Base-by-base conservation (phyloP, 768 basidiomycete species). In the Phaffia australis region DNA sequence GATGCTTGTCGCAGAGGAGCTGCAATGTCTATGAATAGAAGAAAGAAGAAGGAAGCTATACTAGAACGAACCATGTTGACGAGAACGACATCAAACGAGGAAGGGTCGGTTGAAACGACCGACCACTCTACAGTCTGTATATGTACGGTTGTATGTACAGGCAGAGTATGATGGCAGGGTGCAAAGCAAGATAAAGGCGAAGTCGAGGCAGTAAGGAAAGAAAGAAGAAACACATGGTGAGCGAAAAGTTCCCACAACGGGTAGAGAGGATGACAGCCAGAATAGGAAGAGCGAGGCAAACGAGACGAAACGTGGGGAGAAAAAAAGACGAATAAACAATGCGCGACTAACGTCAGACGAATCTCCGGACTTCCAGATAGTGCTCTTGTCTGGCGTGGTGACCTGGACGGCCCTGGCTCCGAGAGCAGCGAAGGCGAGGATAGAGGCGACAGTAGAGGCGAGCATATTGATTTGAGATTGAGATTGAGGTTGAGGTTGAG, bases 391-490 rank as follows among this genome's bases (percentile, higher is more conserved):
- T 21, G 70, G 70, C 29, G 70, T 59, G 58, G 70, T 71, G 64
- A 71, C 65, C 48, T 68, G 59, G 61, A 71, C 59, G 65, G 70
- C 67, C n/a, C 63, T 29, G 50, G 46, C 60, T 27, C 52, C 42
- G 60, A 51, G 18, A 46, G 65, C 65, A 54, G 63, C 32, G 59
- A 69, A 54, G 62, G 65, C 49, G 62, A 70, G 29, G 54, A 51
- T 32, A 59, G 64, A 27, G 50, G 62, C 11, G 56, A 66, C 19
- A 48, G 65, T 3, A 3, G 30, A 32, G 63, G 57, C 60, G 68
- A 51, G 29, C 59, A 62, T 64, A 2, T 32, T n/a, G 35, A 11
- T 42, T 5, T 42, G 35, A 11, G 35, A 5, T 5, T 5, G 54
- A 57, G 19, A 30, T 49, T 1, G 5, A 14, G 23, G 56, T 60